Base-by-base conservation (phyloP, 2,329 filamentous ascomycete species). In the Triangularia setosa region DNA sequence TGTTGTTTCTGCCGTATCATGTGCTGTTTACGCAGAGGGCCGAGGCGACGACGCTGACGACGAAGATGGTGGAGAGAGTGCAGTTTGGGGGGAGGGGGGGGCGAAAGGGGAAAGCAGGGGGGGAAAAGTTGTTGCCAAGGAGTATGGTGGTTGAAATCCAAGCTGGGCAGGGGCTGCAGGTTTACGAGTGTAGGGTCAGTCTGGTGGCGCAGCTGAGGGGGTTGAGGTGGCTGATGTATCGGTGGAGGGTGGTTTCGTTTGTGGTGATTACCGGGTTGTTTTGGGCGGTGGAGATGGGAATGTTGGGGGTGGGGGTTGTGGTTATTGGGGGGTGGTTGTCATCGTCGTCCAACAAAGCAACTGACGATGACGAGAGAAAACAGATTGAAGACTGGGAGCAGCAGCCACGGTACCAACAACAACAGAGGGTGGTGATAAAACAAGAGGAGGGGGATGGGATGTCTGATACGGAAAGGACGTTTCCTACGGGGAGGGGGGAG, bases 181-280 rank as follows among this genome's bases (percentile, higher is more conserved):
- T 96, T 5, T 97, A 97, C 75, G 79, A 80, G 21, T 88, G 86
- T 3, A 79, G 78, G 14, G 82, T 96, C 33, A 84, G 83, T 2
- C 86, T 98, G 67, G 87, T 84, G 27, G 93, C 94, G 4, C 84
- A 87, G 61, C 87, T 97, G 68, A 83, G 84, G 11, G 94, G 94
- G 0, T 75, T 97, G 66, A 81, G 90, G 58, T 95, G 90, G 87
- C 72, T 93, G 62, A 96, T 99, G 91, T 95, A 95, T 72, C 88
- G 92, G 66, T 89, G 94, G 78, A 87, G 90, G 12, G 72, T 95
- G 35, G 75, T 87, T 1, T 87, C 87, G 4, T 93, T 92, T 64
- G 60, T 90, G 0, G 72, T 88, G 0, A 90, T 93, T 71, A 91
- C 88, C 0, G 76, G 80, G 0, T 70, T 85, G 0, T 97, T 97